A percentile compares a stretch with the other conserved stretches of the same genome.
These are phyloP conservation scores for Hymenotorrendiella dingleyae DNA, from an alignment of 2,329 filamentous ascomycete species.

Conservation along the genomic window DNA sequence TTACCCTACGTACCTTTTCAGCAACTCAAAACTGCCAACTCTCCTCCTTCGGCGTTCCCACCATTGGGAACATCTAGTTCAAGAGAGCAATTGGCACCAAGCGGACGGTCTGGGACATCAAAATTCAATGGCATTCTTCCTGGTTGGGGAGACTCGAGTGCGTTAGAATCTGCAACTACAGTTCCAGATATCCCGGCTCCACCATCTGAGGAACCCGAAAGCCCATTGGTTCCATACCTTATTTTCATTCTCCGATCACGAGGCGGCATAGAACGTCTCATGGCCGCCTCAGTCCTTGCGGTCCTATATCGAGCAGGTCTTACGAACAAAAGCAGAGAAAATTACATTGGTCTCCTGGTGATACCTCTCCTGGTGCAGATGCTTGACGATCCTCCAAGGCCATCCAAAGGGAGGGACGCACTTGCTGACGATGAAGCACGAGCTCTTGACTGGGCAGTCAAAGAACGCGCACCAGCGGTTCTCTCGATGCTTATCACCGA, in stretches of 20 bases:
- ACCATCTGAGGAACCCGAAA: conserved; percentile 57
- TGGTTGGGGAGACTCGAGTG: conserved; percentile 17
- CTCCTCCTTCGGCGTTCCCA: conserved; percentile 44
- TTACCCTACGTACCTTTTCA: conserved; percentile 50
- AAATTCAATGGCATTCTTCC: conserved; percentile 18
- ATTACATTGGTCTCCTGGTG: conserved; percentile 59
- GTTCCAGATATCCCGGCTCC: conserved; percentile 27
- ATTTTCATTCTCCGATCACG: conserved; percentile 56
- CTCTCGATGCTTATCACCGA: conserved; percentile 75
- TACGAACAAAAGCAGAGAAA: conserved; percentile 57
- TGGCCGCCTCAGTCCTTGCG: conserved; percentile 64
- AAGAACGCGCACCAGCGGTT: conserved; percentile 68
- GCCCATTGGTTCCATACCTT: conserved; percentile 67
- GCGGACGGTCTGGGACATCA: conserved; percentile 16
- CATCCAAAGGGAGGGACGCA: conserved; percentile 35
- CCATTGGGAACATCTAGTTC: conserved; percentile 42
- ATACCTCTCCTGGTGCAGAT: conserved; percentile 65
- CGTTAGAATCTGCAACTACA: conserved; percentile 10
- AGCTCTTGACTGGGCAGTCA: conserved; percentile 44
- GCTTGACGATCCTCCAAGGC: conserved; percentile 47
- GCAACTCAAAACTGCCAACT: conserved; percentile 31
- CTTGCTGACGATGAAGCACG: conserved; percentile 32
- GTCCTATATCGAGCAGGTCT: conserved; percentile 64
- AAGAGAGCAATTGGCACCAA: conserved; percentile 32
- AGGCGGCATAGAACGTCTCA: conserved; percentile 53